Evolutionary conservation across 305 asterid species (phyloP).

Genomic region (Striga hermonthica): DNA sequence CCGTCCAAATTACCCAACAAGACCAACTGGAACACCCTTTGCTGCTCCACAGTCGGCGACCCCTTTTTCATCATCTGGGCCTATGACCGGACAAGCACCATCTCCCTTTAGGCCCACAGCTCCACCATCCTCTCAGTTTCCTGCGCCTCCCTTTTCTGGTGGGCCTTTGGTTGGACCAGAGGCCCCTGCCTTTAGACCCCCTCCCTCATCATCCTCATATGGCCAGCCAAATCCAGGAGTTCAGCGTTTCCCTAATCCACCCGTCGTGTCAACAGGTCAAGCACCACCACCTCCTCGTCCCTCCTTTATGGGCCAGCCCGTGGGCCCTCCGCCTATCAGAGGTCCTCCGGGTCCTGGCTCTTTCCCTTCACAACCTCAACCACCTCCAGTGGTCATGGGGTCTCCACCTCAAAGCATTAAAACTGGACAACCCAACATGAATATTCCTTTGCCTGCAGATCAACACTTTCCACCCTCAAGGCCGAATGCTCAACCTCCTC

Average conservation of each 20-base stretch:
- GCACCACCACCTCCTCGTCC: slow-evolving; percentile 45
- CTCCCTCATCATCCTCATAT: slow-evolving; percentile 55
- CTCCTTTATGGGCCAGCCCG: slow-evolving; percentile 48
- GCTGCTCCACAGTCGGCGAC: slow-evolving; percentile 53
- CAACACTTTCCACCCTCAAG: slow-evolving; percentile 45
- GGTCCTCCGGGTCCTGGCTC: slow-evolving; percentile 42
- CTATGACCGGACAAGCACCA: slow-evolving; percentile 61
- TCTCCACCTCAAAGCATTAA: slow-evolving; percentile 57
- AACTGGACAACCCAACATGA: slow-evolving; percentile 43
- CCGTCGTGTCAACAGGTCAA: slow-evolving; percentile 49
- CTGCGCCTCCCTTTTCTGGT: slow-evolving; percentile 50
- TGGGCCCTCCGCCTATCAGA: slow-evolving; percentile 50
- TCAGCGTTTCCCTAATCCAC: slow-evolving; percentile 61
- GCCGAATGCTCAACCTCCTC: slow-evolving; percentile 60
- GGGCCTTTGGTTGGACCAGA: slow-evolving; percentile 55
- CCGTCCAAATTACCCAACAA: slow-evolving; percentile 54
- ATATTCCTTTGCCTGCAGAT: slow-evolving; percentile 44
- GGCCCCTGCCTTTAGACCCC: slow-evolving; percentile 51
- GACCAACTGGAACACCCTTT: slow-evolving; percentile 62
- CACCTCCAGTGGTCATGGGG: slow-evolving; percentile 59
- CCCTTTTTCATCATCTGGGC: slow-evolving; percentile 69
- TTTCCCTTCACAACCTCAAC: slow-evolving; percentile 27
- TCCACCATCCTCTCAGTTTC: slow-evolving; percentile 45
- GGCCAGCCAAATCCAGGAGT: slow-evolving; percentile 65
- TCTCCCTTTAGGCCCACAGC: slow-evolving; percentile 63